A percentile compares a stretch with the other conserved stretches of the same genome.
phyloP scores from a whole-genome alignment of 1,284 basidiomycete species.

The Porogramme epimiltina region DNA sequence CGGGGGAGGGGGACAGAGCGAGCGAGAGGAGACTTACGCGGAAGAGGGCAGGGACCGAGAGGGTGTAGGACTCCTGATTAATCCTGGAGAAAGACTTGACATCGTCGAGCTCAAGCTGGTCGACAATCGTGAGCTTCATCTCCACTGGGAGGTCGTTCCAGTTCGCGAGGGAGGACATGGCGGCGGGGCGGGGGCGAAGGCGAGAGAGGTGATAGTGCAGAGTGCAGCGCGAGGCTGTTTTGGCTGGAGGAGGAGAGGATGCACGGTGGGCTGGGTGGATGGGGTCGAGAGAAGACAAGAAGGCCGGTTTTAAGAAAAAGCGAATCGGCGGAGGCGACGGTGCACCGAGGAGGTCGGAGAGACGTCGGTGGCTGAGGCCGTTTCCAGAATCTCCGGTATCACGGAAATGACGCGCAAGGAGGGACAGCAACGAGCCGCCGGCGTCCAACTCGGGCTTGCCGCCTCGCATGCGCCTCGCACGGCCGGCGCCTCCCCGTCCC shows the following conservation, averaged over 20 bases:
- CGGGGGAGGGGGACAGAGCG: neutral
- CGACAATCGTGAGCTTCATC: constrained; percentile 61
- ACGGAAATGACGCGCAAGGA: too few species aligned
- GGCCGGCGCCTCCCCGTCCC: too few species aligned
- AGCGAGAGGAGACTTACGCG: constrained; percentile 39
- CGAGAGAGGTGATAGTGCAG: neutral
- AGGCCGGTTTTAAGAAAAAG: constrained; percentile 4
- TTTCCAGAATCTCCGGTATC: constrained; percentile 15
- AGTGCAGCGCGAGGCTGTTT: constrained; percentile 2
- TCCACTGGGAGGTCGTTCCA: constrained; percentile 67
- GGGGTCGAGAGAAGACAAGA: neutral
- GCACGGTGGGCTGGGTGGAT: constrained; percentile 3
- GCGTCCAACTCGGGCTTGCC: too few species aligned
- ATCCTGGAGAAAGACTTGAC: constrained; percentile 46
- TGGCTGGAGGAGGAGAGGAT: constrained; percentile 7
- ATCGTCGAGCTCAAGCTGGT: constrained; percentile 43
- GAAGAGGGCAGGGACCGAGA: constrained; percentile 62
- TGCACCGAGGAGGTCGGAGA: constrained; percentile 22
- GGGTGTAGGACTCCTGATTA: constrained; percentile 48
- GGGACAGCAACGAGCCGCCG: too few species aligned
- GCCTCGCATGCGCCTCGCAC: too few species aligned
- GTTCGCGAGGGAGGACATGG: constrained; percentile 12
- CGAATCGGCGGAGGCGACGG: constrained; percentile 2
- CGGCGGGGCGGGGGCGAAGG: neutral
- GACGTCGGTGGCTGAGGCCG: constrained; percentile 6